Percentiles rank a stretch among this genome's conserved stretches.
Evolutionary conservation across 345 rosid species (phyloP).

Genomic region (Ceriops zippeliana): DNA sequence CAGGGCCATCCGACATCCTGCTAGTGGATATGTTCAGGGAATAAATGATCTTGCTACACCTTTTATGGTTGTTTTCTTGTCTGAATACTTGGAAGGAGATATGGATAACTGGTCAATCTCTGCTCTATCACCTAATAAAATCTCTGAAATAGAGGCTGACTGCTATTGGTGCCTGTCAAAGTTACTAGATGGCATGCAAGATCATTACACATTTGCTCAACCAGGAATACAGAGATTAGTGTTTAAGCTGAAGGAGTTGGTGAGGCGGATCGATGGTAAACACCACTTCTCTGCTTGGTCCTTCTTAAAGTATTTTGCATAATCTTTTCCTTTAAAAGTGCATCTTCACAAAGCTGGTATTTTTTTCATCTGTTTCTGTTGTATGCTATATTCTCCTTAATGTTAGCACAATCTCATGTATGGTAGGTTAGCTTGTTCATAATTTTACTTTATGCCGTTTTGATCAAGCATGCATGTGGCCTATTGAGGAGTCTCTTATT

Average conservation of each 20-base stretch:
- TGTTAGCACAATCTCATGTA: too few species aligned
- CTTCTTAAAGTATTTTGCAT: background rate
- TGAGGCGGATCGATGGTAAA: slow-evolving; percentile 91
- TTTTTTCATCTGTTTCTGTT: too few species aligned
- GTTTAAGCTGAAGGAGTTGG: slow-evolving; percentile 89
- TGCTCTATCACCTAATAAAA: slow-evolving; percentile 56
- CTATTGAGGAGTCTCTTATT: slow-evolving; percentile 6
- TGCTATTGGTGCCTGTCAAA: slow-evolving; percentile 95
- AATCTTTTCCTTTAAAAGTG: background rate
- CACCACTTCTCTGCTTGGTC: background rate
- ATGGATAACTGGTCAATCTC: slow-evolving; percentile 73
- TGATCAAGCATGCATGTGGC: background rate
- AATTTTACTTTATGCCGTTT: too few species aligned
- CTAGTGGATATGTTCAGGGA: slow-evolving; percentile 96
- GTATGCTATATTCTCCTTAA: too few species aligned
- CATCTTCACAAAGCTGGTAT: too few species aligned
- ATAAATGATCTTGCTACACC: slow-evolving; percentile 98
- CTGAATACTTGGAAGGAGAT: slow-evolving; percentile 77
- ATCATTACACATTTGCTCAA: slow-evolving; percentile 98
- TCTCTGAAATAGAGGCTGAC: slow-evolving; percentile 80
- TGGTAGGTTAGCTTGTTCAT: too few species aligned
- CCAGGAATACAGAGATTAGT: slow-evolving; percentile 99
- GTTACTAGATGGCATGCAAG: slow-evolving; percentile 98
- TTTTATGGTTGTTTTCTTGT: slow-evolving; percentile 83
- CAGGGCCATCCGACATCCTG: slow-evolving; percentile 98